Evolutionary conservation across 768 basidiomycete genomes (phyloP), one percentile per base, ranked within the genome.

Genomic region (Leccinum aurantiacum): DNA sequence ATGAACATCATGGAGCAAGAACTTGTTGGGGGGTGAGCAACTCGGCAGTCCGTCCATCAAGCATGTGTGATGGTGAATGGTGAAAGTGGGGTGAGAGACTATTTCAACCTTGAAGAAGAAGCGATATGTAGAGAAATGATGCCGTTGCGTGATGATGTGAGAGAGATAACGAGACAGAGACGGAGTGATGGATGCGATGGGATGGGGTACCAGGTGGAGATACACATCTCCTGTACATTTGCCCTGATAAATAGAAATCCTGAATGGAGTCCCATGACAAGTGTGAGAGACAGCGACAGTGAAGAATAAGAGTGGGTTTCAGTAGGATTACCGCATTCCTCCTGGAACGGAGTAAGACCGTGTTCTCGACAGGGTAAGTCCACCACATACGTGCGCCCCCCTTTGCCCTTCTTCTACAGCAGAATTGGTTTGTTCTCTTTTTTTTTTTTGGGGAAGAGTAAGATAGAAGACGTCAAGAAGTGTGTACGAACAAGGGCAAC

Each of bases 231-330:
- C 65, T 64, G 64, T 73, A 70, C 70, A 74, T 64, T 41, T 56
- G 60, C 69, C 65, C 69, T 53, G 71, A 70, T 73, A 73, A 75
- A 73, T 73, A 75, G 61, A 67, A 66, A 63, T 74, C 72, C 68
- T 65, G 64, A 62, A 57, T 71, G 63, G 61, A 69, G 65, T 69
- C 71, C 73, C 65, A 57, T 69, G 61, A 62, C 63, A 60, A 66
- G 60, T 60, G 60, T 58, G 67, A 71, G 55, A 66, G 53, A 60
- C 31, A 60, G 48, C 59, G 46, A 60, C 22, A 53, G 24, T 57
- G 56, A 61, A 61, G 59, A 65, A 60, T 51, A 60, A 63, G 53
- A 58, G 54, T 59, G 48, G 49, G 52, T 59, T 63, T 61, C 65
- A 68, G 60, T 60, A 65, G 64, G 60, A 61, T 56, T 41, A 62